Percentiles rank a stretch among this genome's conserved stretches.
phyloP scores from a whole-genome alignment of 805 yeast species.

The Nakazawaea holstii region DNA sequence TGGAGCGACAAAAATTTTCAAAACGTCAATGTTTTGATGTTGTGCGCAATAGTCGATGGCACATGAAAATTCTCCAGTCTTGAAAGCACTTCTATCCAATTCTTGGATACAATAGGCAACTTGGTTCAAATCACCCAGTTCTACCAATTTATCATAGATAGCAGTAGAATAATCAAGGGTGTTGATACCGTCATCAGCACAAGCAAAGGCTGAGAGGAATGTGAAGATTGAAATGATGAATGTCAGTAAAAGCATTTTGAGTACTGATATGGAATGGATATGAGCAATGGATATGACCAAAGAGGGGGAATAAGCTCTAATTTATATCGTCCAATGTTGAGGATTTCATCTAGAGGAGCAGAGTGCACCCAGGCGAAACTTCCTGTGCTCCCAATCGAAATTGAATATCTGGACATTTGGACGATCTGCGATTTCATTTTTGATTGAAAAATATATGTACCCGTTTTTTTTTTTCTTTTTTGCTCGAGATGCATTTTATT shows the following conservation, averaged over 20 bases:
- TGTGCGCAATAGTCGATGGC: conserved; percentile 25
- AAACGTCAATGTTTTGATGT: conserved; percentile 27
- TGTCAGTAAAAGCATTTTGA: neutral
- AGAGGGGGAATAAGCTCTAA: neutral
- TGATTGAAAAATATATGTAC: too few species aligned
- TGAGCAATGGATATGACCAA: neutral
- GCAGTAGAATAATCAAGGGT: conserved; percentile 7
- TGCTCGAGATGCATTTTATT: too few species aligned
- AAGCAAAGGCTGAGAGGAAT: neutral
- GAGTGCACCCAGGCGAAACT: too few species aligned
- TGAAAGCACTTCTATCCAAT: conserved; percentile 17
- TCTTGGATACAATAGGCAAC: conserved; percentile 29
- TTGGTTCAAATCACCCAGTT: conserved; percentile 27
- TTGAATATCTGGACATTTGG: too few species aligned
- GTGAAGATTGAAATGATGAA: neutral
- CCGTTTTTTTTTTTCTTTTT: too few species aligned
- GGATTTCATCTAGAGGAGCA: too few species aligned
- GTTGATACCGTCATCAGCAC: neutral
- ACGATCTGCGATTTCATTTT: too few species aligned
- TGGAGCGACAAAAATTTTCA: conserved; percentile 32
- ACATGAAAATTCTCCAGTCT: conserved; percentile 25
- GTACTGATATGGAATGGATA: neutral
- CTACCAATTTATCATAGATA: conserved; percentile 24
- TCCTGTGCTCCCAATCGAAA: too few species aligned
- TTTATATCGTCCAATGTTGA: too few species aligned